Base-by-base conservation (phyloP, 768 basidiomycete genomes). In the Gloeostereum incarnatum region DNA sequence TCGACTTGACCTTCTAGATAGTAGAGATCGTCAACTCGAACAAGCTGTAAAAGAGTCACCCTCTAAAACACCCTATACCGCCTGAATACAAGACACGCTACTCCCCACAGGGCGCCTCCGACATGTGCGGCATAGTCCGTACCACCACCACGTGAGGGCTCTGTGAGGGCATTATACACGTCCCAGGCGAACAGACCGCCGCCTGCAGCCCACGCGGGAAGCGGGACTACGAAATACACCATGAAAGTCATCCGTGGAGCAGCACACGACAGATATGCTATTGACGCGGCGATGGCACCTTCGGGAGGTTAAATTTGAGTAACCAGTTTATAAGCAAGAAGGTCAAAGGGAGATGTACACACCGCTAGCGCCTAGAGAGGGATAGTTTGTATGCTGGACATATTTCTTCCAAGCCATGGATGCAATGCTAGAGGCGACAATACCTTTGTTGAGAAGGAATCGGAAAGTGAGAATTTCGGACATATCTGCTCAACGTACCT, bases 181-280 rank as follows among this genome's bases (percentile, higher is more conserved):
- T 87, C 83, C 45, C 70, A 81, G 8, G 64, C 53, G 48, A 84
- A 77, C 31, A 90, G 55, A 4, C 81, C 86, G 0, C 72, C 57
- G 0, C 88, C 80, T 34, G 72, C 71, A 2, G 70, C 64, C 83
- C 84, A 91, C 0, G 86, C 86, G 0, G 88, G 86, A 41, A 84
- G 63, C 18, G 87, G 88, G 18, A 89, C 60, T 47, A 89, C 73
- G 23, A 76, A 82, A 55, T 85, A 91, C 30, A 91, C 56, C 6
- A 69, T 59, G 53, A 91, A 83, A 1, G 63, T 78, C 48, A 75
- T 63, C 11, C 48, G 71, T 4, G 89, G 88, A 10, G 74, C 75
- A 1, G 73, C 58, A 53, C 78, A 83, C 4, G 85, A 84, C 35
- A 85, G 75, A 54, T 81, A 72, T 3, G 84, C 73, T n/a, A 83